phyloP scores from a whole-genome alignment of 805 yeast genomes.

The Cyberlindnera euphorbiiphila region DNA sequence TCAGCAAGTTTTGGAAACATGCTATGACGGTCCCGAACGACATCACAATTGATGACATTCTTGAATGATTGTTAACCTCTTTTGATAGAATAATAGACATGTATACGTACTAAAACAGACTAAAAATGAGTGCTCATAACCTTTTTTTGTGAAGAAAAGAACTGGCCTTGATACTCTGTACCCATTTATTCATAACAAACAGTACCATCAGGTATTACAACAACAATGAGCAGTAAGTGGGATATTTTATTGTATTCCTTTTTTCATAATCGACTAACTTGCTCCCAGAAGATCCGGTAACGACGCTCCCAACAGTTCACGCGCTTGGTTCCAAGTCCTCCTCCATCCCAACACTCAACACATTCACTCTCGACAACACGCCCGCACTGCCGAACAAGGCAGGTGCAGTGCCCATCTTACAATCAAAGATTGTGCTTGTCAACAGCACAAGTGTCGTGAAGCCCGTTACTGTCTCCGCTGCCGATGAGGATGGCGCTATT shows the following conservation, averaged over 20 bases:
- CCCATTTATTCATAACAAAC: too few species aligned
- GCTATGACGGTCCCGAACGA: slow-evolving; percentile 40
- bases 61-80: too few species aligned
- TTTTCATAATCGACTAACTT: not conserved
- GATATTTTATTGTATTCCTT: not conserved
- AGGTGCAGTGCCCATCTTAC: slow-evolving; percentile 22
- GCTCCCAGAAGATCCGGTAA: not conserved
- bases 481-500: not conserved
- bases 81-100: too few species aligned
- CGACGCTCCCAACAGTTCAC: slow-evolving; percentile 1
- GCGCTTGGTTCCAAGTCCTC: not conserved
- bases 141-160: too few species aligned
- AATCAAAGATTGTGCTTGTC: slow-evolving; percentile 6
- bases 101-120: too few species aligned
- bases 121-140: too few species aligned
- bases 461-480: not conserved
- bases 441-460: slow-evolving; percentile 2
- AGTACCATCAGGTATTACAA: too few species aligned
- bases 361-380: slow-evolving; percentile 1
- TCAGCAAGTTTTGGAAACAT: slow-evolving; percentile 87
- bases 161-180: too few species aligned
- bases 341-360: slow-evolving; percentile 7
- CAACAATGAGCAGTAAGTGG: slow-evolving; percentile 3
- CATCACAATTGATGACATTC: slow-evolving; percentile 34
- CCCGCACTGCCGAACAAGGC: slow-evolving; percentile 15